Percentiles rank a stretch among this genome's conserved stretches.
phyloP scores from a whole-genome alignment of 495 filamentous ascomycete species.

The Podospora australis region DNA sequence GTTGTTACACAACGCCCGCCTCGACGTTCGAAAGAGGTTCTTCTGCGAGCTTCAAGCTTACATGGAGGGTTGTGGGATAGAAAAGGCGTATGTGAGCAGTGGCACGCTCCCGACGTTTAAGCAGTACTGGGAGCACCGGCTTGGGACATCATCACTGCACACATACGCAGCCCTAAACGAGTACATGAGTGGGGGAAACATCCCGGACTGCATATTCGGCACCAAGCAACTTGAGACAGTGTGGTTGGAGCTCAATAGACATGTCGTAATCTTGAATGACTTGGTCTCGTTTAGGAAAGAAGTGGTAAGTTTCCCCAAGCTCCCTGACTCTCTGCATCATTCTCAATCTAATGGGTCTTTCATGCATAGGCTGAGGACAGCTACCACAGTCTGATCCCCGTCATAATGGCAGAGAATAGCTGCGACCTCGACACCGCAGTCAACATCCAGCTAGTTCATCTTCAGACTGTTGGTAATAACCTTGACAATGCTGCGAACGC shows the following conservation, averaged over 20 bases:
- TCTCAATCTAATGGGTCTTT: no score
- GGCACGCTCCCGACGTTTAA: conserved; percentile 21
- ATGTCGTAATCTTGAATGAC: conserved; percentile 26
- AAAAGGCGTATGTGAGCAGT: conserved; percentile 16
- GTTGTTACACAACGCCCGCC: conserved; percentile 1
- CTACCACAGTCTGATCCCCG: conserved; percentile 3
- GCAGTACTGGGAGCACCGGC: conserved; percentile 24
- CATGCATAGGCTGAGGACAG: no score
- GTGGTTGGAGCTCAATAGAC: conserved; percentile 23
- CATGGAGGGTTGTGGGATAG: conserved; percentile 24
- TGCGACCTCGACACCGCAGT: conserved; percentile 2
- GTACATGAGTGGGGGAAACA: conserved; percentile 16
- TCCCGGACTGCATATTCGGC: conserved; percentile 15
- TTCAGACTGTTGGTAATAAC: background rate
- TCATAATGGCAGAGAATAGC: conserved; percentile 1
- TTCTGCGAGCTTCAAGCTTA: conserved; percentile 25
- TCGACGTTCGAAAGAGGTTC: conserved; percentile 16
- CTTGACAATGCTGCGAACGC: background rate
- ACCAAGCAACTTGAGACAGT: conserved; percentile 17
- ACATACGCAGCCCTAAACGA: conserved; percentile 22
- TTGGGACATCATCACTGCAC: conserved; percentile 25
- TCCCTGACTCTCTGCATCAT: no score
- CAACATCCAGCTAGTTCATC: background rate
- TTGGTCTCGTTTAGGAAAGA: conserved; percentile 30
- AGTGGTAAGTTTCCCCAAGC: no score